Evolutionary conservation across 305 asterid genomes (phyloP), one percentile per base, ranked within the genome.

Genomic region (Lippia alba): DNA sequence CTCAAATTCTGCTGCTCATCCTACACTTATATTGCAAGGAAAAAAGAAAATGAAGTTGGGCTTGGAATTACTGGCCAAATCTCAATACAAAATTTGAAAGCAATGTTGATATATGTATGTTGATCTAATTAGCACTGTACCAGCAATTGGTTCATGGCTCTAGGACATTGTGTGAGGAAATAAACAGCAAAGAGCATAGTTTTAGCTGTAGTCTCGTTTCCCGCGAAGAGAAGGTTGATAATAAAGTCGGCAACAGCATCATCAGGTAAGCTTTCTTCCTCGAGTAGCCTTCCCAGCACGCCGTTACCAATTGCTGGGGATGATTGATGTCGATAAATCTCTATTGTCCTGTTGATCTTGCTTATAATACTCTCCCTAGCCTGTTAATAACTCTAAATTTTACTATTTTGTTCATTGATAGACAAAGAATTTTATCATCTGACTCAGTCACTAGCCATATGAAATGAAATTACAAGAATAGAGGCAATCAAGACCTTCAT

Each of bases 181-280:
- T 87, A 89, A 65, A 92, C 86, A 56, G 98, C 90, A 71, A 89
- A 89, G 60, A 91, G 88, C 97, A 91, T 93, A 71, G 97, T 93
- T 79, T 93, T 91, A 64, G 98, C 89, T 0, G 98, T 91, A 6
- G 98, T 93, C 72, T 93, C 98, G 50, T 91, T 91, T 34, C 97
- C 98, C 17, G 98, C 98, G 53, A 93, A 93, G 64, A 93, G 86
- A 68, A 91, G 96, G 79, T 91, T 93, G 71, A 93, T 91, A 10
- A 91, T 89, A 74, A 93, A 91, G 85, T 93, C 97, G 12, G 94
- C 93, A 36, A 89, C 85, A 33, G 84, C 87, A 33, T 86, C 90
- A 74, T 93, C 96, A 15, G 96, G 87, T 75, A 93, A 66, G 89
- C 85, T 84, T 75, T 89, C 91, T 80, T 91, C 98, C 61, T 89